Percentiles rank a stretch among this genome's conserved stretches.
Conservation (phyloP, 1,139 yeast species). For the Pichia sp. region DNA sequence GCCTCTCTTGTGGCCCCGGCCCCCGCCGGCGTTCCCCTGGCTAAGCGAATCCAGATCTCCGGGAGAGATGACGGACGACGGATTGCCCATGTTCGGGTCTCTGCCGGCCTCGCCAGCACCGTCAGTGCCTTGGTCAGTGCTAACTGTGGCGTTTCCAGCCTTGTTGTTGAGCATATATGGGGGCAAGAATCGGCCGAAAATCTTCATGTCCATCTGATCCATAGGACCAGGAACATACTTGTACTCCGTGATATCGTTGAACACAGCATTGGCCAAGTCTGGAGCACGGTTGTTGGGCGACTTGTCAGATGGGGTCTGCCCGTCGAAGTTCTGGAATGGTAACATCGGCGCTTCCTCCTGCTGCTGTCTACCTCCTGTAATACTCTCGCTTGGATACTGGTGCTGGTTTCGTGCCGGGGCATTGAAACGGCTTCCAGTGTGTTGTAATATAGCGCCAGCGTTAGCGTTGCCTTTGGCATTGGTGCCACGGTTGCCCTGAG, state of each 20-base stretch:
- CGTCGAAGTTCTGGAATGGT: not conserved
- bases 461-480: too few species aligned
- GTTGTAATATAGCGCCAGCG: too few species aligned
- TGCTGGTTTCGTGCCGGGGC: not conserved
- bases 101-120: not conserved
- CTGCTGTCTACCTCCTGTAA: not conserved
- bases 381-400: not conserved
- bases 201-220: slow-evolving; percentile 77
- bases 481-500: not conserved
- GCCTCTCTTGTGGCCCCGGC: too few species aligned
- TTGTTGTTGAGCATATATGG: slow-evolving; percentile 59
- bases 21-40: too few species aligned
- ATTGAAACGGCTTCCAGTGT: not conserved
- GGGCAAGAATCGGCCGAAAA: slow-evolving; percentile 78
- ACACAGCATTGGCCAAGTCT: not conserved
- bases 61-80: not conserved
- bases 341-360: not conserved
- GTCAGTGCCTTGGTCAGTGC: not conserved
- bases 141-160: slow-evolving; percentile 6
- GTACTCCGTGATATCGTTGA: slow-evolving; percentile 22
- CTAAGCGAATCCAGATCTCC: not conserved
- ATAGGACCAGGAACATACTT: slow-evolving; percentile 72
- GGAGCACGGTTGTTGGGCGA: not conserved
- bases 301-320: not conserved
- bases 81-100: not conserved